Base-by-base conservation (phyloP, 352 stramenopile genomes). In the Pythium angustatum region DNA sequence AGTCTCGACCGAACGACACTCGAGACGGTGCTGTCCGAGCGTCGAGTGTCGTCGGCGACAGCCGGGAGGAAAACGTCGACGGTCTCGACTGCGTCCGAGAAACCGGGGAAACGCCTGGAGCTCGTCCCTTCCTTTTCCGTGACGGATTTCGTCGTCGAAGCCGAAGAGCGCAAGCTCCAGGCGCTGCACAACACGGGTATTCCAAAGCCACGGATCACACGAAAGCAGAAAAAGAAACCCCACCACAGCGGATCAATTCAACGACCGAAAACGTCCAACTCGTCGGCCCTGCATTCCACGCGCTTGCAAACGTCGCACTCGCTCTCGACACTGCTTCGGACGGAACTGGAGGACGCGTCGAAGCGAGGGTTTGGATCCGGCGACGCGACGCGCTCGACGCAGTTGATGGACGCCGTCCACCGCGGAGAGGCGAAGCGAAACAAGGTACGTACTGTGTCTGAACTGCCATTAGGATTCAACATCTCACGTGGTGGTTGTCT, bases 381-480 rank as follows among this genome's bases (percentile, higher is more conserved):
- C 14, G 62, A 61, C 19, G 50, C 58, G 7, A 72, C 58, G 5
- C 65, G 66, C 2, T 78, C 77, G 7, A 66, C 71, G 19, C 45
- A 50, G 1, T 67, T 92, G 14, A 73, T 90, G n/a, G 63, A 81
- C 28, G 73, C 72, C 9, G 65, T 85, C 4, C 64, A 80, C 3
- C 77, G 65, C 19, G 68, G 69, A 12, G 83, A 90, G 21, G 56
- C 72, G n/a, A 87, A 83, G 60, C 74, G 83, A 28, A 90, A 88
- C 55, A 65, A 87, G 76, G 82, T 91, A 67, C 8, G 63, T 52
- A 6, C n/a, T n/a, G n/a, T n/a, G n/a, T n/a, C n/a, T n/a, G n/a
- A n/a, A n/a, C 3, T 28, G 30, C 7, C 17, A 17, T 31, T 28
- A 22, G 9, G 1, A 41, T 12, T 15, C 34, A 41, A 15, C 34